phyloP scores from a whole-genome alignment of 768 basidiomycete species.

The Psilocybe cyanescens region DNA sequence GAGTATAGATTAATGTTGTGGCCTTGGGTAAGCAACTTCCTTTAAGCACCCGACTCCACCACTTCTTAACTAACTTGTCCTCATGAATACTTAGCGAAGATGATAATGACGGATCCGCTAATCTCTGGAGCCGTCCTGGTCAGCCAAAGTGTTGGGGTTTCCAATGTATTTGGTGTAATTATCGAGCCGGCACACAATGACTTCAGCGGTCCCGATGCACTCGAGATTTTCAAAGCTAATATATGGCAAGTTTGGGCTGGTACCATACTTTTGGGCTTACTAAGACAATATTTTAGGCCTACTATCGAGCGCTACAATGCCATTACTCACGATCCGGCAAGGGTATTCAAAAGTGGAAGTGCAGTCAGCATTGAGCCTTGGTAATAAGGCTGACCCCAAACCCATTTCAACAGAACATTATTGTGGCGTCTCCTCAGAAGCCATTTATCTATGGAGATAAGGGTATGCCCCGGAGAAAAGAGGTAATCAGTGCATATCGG shows the following conservation, averaged over 20 bases:
- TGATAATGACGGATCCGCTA: conserved; percentile 1
- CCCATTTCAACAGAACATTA: neutral
- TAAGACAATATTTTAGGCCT: neutral
- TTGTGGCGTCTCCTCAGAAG: neutral
- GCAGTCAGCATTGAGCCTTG: neutral
- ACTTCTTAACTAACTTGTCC: too few relatives aligned
- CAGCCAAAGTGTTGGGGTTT: neutral
- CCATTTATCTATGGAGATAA: neutral
- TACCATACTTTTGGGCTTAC: neutral
- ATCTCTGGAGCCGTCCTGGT: conserved; percentile 6
- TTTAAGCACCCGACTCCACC: too few relatives aligned
- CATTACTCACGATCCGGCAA: neutral
- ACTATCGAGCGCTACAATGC: conserved; percentile 3
- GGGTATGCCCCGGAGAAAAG: neutral
- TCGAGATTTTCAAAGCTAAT: neutral
- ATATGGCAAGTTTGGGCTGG: neutral
- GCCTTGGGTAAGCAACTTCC: conserved; percentile 4
- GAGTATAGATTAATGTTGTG: conserved; percentile 7
- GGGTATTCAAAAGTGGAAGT: neutral
- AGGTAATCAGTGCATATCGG: neutral
- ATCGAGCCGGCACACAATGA: neutral
- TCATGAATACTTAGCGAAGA: neutral
- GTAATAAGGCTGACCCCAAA: neutral
- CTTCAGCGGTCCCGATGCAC: neutral
- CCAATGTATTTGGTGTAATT: neutral